Evolutionary conservation across 148 eudicot species (phyloP), one percentile per base, ranked within the genome.

Genomic region (Chenopodium album): DNA sequence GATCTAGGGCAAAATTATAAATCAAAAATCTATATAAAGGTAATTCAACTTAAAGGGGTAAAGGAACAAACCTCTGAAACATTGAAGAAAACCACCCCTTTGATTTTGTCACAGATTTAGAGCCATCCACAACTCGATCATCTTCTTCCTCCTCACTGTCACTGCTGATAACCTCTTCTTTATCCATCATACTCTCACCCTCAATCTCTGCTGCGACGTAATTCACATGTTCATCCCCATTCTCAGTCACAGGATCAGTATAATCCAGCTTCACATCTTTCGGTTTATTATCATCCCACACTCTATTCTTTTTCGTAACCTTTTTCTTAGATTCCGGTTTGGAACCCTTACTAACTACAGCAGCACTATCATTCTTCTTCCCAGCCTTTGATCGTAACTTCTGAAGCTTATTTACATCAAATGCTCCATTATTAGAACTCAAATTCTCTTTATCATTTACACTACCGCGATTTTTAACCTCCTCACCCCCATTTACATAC

Each of bases 141-240:
- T 90, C 94, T 67, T 92, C 97, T 69, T 93, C 98, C 48, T 82
- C 82, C 81, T 95, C 96, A 47, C 92, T 88, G 7, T 96, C 99
- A 88, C 99, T 95, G 76, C 94, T 94, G 47, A 96, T 2, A 77
- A 91, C 88, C 87, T 96, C 99, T 50, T 96, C 99, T 88, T 84
- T 88, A 85, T 96, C 97, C 99, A 96, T 96, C 99, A 90, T 88
- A 86, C 99, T 95, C 94, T 90, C 94, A 47, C 99, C 98, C 81
- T 77, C 87, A 78, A 86, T 85, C 7, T 4, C 62, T n/a, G 84
- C 87, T 7, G 87, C 87, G 41, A 84, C 89, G 87, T 86, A 79
- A 56, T 17, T 56, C 65, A 87, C 88, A 80, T 86, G 88, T 34
- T 89, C 92, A 79, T 87, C 88, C 80, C 89, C 91, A 48, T 90